phyloP scores from a whole-genome alignment of 2,329 filamentous ascomycete species.

The Niveomyces coronatus region DNA sequence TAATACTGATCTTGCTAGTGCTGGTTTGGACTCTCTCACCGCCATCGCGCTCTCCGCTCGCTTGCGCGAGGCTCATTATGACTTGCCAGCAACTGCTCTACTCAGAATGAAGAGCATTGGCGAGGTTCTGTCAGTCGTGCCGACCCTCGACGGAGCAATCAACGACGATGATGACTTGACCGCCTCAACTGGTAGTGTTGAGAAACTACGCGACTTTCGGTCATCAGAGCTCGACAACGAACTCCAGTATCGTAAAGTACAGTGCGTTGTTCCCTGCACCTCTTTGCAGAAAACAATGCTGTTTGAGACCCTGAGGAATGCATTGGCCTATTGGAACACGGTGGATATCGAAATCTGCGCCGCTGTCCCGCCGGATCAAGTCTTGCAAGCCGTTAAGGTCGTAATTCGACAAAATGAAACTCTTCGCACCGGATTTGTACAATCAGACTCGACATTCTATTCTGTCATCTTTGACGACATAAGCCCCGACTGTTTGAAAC shows the following conservation, averaged over 20 bases:
- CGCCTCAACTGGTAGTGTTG: background rate
- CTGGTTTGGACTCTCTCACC: slow-evolving; percentile 42
- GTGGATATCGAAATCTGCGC: slow-evolving; percentile 51
- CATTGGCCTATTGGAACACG: slow-evolving; percentile 66
- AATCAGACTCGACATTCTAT: slow-evolving; percentile 29
- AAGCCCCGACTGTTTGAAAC: slow-evolving; percentile 27
- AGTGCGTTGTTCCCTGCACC: slow-evolving; percentile 52
- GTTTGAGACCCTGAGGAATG: slow-evolving; percentile 53
- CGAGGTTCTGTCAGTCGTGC: background rate
- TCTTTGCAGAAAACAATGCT: slow-evolving; percentile 73
- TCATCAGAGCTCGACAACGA: background rate
- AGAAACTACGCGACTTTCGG: background rate
- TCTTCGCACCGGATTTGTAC: slow-evolving; percentile 62
- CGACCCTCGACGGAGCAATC: slow-evolving; percentile 11
- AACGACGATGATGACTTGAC: background rate
- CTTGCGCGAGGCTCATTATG: slow-evolving; percentile 47
- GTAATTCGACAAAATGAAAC: slow-evolving; percentile 51
- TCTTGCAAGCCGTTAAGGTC: slow-evolving; percentile 38
- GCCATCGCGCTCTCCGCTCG: slow-evolving; percentile 46
- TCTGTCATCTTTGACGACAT: slow-evolving; percentile 50
- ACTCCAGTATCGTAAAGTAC: slow-evolving; percentile 16
- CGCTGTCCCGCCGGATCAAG: slow-evolving; percentile 21
- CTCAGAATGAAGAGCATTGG: slow-evolving; percentile 42
- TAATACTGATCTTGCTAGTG: background rate
- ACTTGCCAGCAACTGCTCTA: slow-evolving; percentile 48